A percentile compares a stretch with the other conserved stretches of the same genome.
Evolutionary conservation across 352 stramenopile species (phyloP).

Genomic region (Pythium utonaiense): DNA sequence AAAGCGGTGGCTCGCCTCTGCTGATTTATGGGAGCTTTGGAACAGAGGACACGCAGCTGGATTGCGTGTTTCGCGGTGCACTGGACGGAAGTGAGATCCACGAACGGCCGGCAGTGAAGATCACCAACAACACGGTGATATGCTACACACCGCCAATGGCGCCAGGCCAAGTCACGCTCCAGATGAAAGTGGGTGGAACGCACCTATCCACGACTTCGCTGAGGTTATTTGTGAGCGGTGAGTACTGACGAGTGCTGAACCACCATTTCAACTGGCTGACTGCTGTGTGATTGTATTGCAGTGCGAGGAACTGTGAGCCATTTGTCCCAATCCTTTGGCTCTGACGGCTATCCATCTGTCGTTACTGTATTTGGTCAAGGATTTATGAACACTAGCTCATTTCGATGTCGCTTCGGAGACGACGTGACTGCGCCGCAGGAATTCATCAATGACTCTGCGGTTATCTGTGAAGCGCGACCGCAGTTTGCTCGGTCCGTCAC

Average conservation of each 20-base stretch:
- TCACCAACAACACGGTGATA: constrained; percentile 2
- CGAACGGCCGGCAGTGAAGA: neutral
- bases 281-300: neutral
- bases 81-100: neutral
- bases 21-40: constrained; percentile 11
- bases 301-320: constrained; percentile 13
- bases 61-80: constrained; percentile 2
- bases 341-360: neutral
- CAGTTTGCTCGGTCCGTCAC: neutral
- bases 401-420: constrained; percentile 15
- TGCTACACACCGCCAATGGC: constrained; percentile 10
- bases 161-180: constrained; percentile 6
- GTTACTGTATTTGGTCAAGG: constrained; percentile 6
- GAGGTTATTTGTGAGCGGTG: neutral
- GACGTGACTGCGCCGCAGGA: neutral
- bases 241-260: neutral
- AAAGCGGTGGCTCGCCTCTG: constrained; percentile 10
- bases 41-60: neutral
- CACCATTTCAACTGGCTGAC: too few relatives aligned
- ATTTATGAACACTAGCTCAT: constrained; percentile 9
- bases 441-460: constrained; percentile 10
- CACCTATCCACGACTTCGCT: neutral
- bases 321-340: constrained; percentile 6
- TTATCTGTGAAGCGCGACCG: constrained; percentile 9
- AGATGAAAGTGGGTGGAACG: neutral